phyloP scores from a whole-genome alignment of 768 basidiomycete genomes.

The Strobilomyces echinocephalus region DNA sequence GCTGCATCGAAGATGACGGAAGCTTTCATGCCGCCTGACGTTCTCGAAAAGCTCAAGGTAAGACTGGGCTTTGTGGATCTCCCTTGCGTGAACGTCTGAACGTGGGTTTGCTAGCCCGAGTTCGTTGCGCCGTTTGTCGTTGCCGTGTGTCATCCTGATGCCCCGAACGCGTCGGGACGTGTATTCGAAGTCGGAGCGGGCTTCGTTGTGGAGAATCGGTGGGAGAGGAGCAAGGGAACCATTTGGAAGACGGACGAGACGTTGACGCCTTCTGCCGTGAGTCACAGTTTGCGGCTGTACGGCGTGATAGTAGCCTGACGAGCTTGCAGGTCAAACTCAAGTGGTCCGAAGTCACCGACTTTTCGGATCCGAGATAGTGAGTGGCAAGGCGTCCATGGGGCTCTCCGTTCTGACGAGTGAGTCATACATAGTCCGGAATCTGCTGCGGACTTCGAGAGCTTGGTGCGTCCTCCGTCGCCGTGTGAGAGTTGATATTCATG shows the following conservation, averaged over 20 bases:
- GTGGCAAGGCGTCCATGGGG: constrained; percentile 20
- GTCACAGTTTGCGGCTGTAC: constrained; percentile 11
- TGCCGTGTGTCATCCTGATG: constrained; percentile 82
- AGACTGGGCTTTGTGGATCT: background rate
- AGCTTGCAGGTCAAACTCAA: constrained; percentile 64
- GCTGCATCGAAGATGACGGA: constrained; percentile 98
- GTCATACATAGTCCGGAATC: constrained; percentile 60
- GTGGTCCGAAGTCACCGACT: constrained; percentile 81
- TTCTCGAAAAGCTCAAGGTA: constrained; percentile 83
- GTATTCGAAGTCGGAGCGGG: constrained; percentile 94
- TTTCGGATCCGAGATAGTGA: constrained; percentile 64
- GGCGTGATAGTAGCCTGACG: background rate
- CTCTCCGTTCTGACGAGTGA: constrained; percentile 7
- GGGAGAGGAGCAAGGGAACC: constrained; percentile 85
- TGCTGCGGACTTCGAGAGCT: constrained; percentile 57
- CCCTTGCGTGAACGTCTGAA: background rate
- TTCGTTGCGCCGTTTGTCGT: constrained; percentile 91
- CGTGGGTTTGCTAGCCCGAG: constrained; percentile 49
- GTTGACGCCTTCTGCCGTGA: constrained; percentile 92
- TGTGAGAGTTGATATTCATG: background rate
- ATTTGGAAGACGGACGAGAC: constrained; percentile 85
- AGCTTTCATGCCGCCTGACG: constrained; percentile 90
- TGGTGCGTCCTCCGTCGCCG: constrained; percentile 33
- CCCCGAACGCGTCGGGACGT: constrained; percentile 70
- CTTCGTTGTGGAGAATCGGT: constrained; percentile 85